These are phyloP conservation scores for Albifimbria verrucaria DNA, from an alignment of 2,329 filamentous ascomycete species.

Conservation along the genomic window DNA sequence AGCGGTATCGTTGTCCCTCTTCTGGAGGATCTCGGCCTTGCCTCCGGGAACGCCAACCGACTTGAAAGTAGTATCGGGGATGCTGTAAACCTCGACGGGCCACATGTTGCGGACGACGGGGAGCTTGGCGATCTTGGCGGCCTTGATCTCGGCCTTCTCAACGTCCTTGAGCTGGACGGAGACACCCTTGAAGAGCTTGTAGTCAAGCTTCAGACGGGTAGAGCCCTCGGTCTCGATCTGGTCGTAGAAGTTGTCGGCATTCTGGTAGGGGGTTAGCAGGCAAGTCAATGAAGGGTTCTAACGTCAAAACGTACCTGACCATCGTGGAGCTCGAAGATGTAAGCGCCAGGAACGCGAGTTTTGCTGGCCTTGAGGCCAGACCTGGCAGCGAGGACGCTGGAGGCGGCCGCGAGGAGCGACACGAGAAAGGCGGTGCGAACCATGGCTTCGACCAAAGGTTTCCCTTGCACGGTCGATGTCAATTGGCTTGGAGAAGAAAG, in stretches of 20 bases:
- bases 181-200: constrained; percentile 50
- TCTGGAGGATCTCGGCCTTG: constrained; percentile 14
- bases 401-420: constrained; percentile 32
- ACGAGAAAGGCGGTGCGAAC: constrained; percentile 29
- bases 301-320: constrained; percentile 35
- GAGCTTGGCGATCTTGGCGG: constrained; percentile 36
- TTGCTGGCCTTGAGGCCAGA: too few relatives aligned
- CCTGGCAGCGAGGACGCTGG: constrained; percentile 24
- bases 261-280: constrained; percentile 23
- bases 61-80: constrained; percentile 43
- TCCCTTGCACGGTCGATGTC: neutral
- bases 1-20: constrained; percentile 12
- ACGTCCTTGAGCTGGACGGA: constrained; percentile 50
- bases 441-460: constrained; percentile 21
- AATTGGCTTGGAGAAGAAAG: neutral
- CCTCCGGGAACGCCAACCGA: constrained; percentile 35
- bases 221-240: constrained; percentile 32
- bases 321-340: constrained; percentile 52
- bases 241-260: constrained; percentile 36
- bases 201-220: constrained; percentile 46
- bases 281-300: constrained; percentile 13
- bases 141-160: constrained; percentile 39
- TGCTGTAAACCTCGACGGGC: constrained; percentile 42
- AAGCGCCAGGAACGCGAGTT: constrained; percentile 41
- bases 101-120: constrained; percentile 46